A percentile compares a stretch with the other conserved stretches of the same genome.
Conservation (phyloP, 345 rosid genomes). For the Linum lewisii region DNA sequence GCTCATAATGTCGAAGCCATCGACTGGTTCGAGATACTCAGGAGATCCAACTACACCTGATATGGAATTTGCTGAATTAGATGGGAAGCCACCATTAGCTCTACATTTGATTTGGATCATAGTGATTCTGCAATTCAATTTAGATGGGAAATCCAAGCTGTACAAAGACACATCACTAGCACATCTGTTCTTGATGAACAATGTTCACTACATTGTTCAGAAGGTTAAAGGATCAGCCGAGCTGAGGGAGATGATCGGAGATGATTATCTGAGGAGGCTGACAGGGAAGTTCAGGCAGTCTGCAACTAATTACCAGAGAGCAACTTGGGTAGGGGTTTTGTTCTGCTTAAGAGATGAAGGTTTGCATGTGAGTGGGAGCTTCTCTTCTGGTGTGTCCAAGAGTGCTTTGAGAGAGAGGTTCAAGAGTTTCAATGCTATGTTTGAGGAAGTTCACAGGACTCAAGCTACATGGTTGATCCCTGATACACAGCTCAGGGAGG, state of each 20-base stretch:
- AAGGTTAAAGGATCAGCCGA: slow-evolving; percentile 77
- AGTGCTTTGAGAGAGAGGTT: slow-evolving; percentile 81
- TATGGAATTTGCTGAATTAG: slow-evolving; percentile 69
- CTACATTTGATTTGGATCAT: slow-evolving; percentile 89
- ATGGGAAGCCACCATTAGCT: slow-evolving; percentile 57
- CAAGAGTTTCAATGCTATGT: slow-evolving; percentile 76
- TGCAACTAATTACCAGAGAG: slow-evolving; percentile 73
- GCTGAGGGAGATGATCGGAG: slow-evolving; percentile 84
- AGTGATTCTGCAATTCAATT: slow-evolving; percentile 74
- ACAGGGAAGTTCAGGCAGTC: slow-evolving; percentile 69
- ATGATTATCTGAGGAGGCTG: slow-evolving; percentile 62
- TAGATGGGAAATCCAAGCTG: slow-evolving; percentile 73
- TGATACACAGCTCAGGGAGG: slow-evolving; percentile 78
- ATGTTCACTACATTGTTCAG: slow-evolving; percentile 81
- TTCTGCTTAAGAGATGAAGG: slow-evolving; percentile 85
- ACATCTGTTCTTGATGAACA: slow-evolving; percentile 86
- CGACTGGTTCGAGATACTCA: slow-evolving; percentile 60
- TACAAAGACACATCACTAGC: slow-evolving; percentile 62
- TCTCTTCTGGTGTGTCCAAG: slow-evolving; percentile 81
- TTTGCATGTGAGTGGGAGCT: slow-evolving; percentile 70
- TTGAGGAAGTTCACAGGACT: slow-evolving; percentile 83
- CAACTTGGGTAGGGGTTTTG: slow-evolving; percentile 76
- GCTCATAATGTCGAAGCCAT: slow-evolving; percentile 72
- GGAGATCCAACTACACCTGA: slow-evolving; percentile 62
- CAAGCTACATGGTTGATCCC: slow-evolving; percentile 79